Base-by-base conservation (phyloP, 164 flowering plant species). In the Umbilicus rupestris region DNA sequence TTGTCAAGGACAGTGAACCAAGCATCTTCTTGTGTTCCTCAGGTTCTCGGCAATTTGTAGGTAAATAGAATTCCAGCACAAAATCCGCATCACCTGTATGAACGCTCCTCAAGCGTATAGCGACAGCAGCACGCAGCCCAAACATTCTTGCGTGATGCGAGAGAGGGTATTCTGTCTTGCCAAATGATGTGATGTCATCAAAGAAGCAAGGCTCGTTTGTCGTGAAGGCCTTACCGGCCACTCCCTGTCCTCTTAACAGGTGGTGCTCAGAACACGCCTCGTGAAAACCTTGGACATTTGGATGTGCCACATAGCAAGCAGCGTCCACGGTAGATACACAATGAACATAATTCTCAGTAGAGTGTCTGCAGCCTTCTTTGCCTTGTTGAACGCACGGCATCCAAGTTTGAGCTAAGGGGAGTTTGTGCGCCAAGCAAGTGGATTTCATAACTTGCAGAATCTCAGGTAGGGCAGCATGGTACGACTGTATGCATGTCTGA, bases 351-450 rank as follows among this genome's bases (percentile, higher is more conserved):
- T 86, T 90, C 66, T 87, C 92, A 20, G 84, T 72, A 0, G 90
- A 80, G 74, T 88, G 89, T 24, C 90, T 73, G 78, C 84, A 76
- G 19, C 96, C 87, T n/a, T 58, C 80, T 77, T 85, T 87, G 31
- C 88, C 81, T 74, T 83, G 91, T 69, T 82, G 85, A 39, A 69
- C 71, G 74, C 90, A 93, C 8, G 92, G 75, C 28, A 80, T 83
- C 98, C 98, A 90, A 28, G 92, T 85, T 73, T 87, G 98, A 42
- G 97, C 98, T 68, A 93, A 74, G 8, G 97, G 98, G 74, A 93
- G 71, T 67, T 70, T 73, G 70, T 87, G 90, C 9, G 86, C 76
- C 66, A 87, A 83, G 72, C 98, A 85, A n/a, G 82, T 86, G 49
- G 78, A 73, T 76, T 72, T 84, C 73, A 89, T 50, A 19, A 90